A percentile compares a stretch with the other conserved stretches of the same genome.
These are phyloP conservation scores for Penicillium psychrofluorescens DNA, from an alignment of 495 filamentous ascomycete species.

Conservation along the genomic window DNA sequence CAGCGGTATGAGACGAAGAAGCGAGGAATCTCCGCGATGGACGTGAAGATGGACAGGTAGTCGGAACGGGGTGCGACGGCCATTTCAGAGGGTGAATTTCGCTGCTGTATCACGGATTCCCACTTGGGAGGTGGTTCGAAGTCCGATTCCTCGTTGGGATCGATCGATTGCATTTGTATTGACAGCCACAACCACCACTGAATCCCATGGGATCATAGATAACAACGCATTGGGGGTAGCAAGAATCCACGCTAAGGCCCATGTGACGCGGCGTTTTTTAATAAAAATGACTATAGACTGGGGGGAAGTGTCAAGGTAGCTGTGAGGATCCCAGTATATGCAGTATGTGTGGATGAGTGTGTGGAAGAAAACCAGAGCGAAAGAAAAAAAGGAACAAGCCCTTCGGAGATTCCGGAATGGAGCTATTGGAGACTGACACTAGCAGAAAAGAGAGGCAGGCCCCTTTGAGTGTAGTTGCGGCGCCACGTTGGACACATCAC, in stretches of 20 bases:
- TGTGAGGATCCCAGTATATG: background rate
- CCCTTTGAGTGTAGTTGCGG: too few species aligned
- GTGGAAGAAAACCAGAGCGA: background rate
- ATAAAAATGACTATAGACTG: slow-evolving; percentile 1
- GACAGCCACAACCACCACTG: slow-evolving; percentile 2
- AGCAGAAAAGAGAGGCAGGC: background rate
- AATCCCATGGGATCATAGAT: slow-evolving; percentile 4
- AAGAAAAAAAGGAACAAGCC: background rate
- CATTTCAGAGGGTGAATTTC: too few species aligned
- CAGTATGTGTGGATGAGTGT: too few species aligned
- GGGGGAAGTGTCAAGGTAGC: background rate
- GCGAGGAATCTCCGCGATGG: slow-evolving; percentile 22
- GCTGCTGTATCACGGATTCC: too few species aligned
- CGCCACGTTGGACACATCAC: slow-evolving; percentile 26
- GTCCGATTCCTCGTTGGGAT: slow-evolving; percentile 1
- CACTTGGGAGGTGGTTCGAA: slow-evolving; percentile 5
- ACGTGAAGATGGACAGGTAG: slow-evolving; percentile 29
- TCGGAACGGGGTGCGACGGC: slow-evolving; percentile 8
- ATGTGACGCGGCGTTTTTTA: slow-evolving; percentile 8
- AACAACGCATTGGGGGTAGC: background rate
- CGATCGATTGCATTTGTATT: slow-evolving; percentile 14
- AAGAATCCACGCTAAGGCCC: slow-evolving; percentile 2
- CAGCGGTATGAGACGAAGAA: slow-evolving; percentile 27
- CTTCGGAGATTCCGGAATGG: slow-evolving; percentile 6
- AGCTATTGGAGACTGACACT: slow-evolving; percentile 7